Conservation (phyloP, 495 filamentous ascomycete genomes). For the Elaphomyces granulatus region DNA sequence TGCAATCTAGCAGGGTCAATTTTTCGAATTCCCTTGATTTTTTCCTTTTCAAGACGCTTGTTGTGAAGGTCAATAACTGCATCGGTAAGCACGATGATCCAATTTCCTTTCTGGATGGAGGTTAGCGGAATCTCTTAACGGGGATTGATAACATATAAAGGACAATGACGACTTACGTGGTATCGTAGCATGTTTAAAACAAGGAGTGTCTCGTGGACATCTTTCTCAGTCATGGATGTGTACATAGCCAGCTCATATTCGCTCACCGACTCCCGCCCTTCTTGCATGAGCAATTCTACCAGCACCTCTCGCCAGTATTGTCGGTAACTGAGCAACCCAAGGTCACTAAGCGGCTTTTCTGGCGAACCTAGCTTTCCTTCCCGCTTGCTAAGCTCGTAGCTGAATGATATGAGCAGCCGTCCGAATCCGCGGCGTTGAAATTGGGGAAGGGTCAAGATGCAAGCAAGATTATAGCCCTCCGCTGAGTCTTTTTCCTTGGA, state of each 20-base stretch:
- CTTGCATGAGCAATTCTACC: slow-evolving; percentile 61
- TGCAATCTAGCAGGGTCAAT: slow-evolving; percentile 67
- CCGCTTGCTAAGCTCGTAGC: slow-evolving; percentile 90
- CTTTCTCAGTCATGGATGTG: slow-evolving; percentile 89
- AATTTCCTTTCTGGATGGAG: slow-evolving; percentile 58
- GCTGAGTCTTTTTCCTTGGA: slow-evolving; percentile 96
- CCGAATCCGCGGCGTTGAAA: slow-evolving; percentile 92
- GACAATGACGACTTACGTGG: slow-evolving; percentile 37
- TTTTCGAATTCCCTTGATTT: slow-evolving; percentile 53
- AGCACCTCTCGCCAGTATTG: slow-evolving; percentile 96
- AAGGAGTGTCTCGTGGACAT: slow-evolving; percentile 86
- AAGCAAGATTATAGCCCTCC: slow-evolving; percentile 93
- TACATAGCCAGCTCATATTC: slow-evolving; percentile 64
- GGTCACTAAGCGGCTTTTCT: slow-evolving; percentile 89
- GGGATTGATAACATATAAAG: background rate
- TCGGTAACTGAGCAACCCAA: slow-evolving; percentile 81
- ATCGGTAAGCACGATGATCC: slow-evolving; percentile 76
- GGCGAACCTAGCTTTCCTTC: slow-evolving; percentile 90
- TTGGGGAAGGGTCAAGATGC: slow-evolving; percentile 90
- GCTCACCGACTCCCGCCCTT: slow-evolving; percentile 46
- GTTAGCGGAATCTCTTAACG: slow-evolving; percentile 11
- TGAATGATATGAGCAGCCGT: slow-evolving; percentile 87
- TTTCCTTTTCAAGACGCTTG: slow-evolving; percentile 59
- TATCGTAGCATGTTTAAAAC: slow-evolving; percentile 90
- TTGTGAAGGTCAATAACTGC: slow-evolving; percentile 66